Conservation (phyloP, 2,329 filamentous ascomycete species). For the Fusarium luffae region DNA sequence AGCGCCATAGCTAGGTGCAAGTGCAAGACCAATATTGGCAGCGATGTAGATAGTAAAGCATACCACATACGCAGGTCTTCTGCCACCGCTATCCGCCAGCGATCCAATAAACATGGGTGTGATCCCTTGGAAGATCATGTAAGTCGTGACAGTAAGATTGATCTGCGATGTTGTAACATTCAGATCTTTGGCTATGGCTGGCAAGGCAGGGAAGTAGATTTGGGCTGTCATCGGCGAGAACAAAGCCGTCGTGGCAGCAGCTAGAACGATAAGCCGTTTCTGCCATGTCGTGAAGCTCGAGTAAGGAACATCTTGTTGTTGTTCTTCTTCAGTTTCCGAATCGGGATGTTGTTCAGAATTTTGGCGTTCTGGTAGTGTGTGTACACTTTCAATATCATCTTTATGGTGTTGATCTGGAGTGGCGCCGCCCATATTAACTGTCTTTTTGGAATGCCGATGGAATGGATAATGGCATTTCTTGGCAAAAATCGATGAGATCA, state of each 20-base stretch:
- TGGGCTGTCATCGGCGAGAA: conserved; percentile 61
- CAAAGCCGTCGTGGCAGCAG: conserved; percentile 53
- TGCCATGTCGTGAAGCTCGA: conserved; percentile 54
- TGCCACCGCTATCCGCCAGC: conserved; percentile 64
- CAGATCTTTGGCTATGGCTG: conserved; percentile 60
- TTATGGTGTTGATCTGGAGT: background rate
- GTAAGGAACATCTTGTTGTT: conserved; percentile 43
- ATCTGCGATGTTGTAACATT: conserved; percentile 55
- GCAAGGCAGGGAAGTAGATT: conserved; percentile 66
- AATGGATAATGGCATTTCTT: background rate
- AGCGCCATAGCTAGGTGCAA: conserved; percentile 60
- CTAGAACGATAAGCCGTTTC: conserved; percentile 56
- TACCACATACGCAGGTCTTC: conserved; percentile 64
- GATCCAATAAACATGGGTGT: conserved; percentile 67
- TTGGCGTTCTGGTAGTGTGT: conserved; percentile 1
- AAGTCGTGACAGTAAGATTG: conserved; percentile 65
- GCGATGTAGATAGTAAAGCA: conserved; percentile 65
- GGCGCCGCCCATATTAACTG: conserved; percentile 14
- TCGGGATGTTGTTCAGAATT: conserved; percentile 21
- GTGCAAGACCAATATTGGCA: conserved; percentile 64
- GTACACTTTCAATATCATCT: conserved; percentile 1
- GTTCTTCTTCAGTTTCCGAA: background rate
- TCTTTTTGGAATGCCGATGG: background rate
- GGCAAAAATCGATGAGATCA: background rate
- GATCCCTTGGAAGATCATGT: conserved; percentile 70